Percentiles rank a stretch among this genome's conserved stretches.
These are phyloP conservation scores for Hanseniaspora pseudoguilliermondii DNA, from an alignment of 805 yeast species.

Conservation along the genomic window DNA sequence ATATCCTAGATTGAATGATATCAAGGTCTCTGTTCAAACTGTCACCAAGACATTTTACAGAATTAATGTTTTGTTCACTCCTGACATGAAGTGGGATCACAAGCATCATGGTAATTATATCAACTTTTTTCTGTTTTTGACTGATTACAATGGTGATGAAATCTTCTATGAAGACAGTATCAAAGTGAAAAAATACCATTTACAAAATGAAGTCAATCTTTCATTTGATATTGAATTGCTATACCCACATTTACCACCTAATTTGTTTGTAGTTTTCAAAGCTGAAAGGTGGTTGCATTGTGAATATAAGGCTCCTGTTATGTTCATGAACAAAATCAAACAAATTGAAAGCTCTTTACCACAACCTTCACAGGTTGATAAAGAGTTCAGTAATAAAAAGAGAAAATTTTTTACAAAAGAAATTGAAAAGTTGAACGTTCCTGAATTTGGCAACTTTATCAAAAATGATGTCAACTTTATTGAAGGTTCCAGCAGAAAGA, in stretches of 20 bases:
- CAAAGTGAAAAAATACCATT: slow-evolving; percentile 36
- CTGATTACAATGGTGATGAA: slow-evolving; percentile 71
- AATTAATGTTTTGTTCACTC: slow-evolving; percentile 52
- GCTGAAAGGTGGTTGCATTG: slow-evolving; percentile 84
- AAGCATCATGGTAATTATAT: slow-evolving; percentile 52
- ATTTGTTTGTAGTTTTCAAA: slow-evolving; percentile 54
- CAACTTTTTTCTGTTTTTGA: slow-evolving; percentile 57
- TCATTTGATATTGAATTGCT: slow-evolving; percentile 43
- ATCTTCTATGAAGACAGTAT: slow-evolving; percentile 50
- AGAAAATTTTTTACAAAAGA: slow-evolving; percentile 21
- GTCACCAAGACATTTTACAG: slow-evolving; percentile 55
- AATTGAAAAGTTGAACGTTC: slow-evolving; percentile 38
- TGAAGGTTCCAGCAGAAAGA: slow-evolving; percentile 31
- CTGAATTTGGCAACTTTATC: slow-evolving; percentile 18
- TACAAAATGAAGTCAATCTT: slow-evolving; percentile 42
- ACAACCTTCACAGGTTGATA: slow-evolving; percentile 46
- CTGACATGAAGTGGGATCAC: slow-evolving; percentile 70
- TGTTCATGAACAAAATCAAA: slow-evolving; percentile 28
- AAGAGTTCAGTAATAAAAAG: slow-evolving; percentile 16
- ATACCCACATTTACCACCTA: slow-evolving; percentile 42
- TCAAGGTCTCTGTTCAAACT: slow-evolving; percentile 60
- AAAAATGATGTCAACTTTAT: background rate
- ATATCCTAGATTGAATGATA: slow-evolving; percentile 51
- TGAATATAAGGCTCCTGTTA: slow-evolving; percentile 47
- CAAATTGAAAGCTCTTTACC: slow-evolving; percentile 50